phyloP scores from a whole-genome alignment of 2,329 filamentous ascomycete genomes.

The Hymenoscyphus linearis region DNA sequence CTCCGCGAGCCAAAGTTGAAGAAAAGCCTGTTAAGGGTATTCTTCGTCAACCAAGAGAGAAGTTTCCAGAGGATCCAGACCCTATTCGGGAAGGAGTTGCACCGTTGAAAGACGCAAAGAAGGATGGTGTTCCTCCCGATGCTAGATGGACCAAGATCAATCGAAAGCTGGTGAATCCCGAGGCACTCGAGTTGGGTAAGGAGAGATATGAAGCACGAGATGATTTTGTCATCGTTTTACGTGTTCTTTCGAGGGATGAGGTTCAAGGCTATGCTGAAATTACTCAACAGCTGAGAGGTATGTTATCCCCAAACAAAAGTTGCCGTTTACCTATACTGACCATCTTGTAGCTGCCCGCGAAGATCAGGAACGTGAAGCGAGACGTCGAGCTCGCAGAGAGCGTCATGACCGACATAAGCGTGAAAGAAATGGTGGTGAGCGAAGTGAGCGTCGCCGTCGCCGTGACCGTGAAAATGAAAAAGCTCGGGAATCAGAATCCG shows the following conservation, averaged over 20 bases:
- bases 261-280: conserved; percentile 81
- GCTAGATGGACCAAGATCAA: conserved; percentile 94
- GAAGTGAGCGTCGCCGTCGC: conserved; percentile 14
- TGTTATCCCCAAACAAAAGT: conserved; percentile 25
- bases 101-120: conserved; percentile 82
- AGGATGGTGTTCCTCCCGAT: conserved; percentile 68
- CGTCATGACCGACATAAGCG: conserved; percentile 31
- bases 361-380: conserved; percentile 26
- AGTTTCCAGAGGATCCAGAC: conserved; percentile 82
- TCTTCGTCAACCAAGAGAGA: conserved; percentile 71
- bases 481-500: conserved; percentile 5
- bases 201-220: conserved; percentile 89
- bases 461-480: conserved; percentile 11
- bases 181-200: conserved; percentile 78
- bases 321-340: conserved; percentile 10
- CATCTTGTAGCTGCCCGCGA: conserved; percentile 24
- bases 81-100: conserved; percentile 85
- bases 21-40: conserved; percentile 75
- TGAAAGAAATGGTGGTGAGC: conserved; percentile 19
- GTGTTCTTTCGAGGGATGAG: conserved; percentile 82
- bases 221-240: conserved; percentile 87
- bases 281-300: conserved; percentile 77
- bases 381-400: conserved; percentile 28
- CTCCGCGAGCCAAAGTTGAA: conserved; percentile 57
- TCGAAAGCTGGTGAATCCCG: conserved; percentile 81